Percentiles rank a stretch among this genome's conserved stretches.
phyloP scores from a whole-genome alignment of 1,284 basidiomycete species.

The Butyriboletus appendiculatus region DNA sequence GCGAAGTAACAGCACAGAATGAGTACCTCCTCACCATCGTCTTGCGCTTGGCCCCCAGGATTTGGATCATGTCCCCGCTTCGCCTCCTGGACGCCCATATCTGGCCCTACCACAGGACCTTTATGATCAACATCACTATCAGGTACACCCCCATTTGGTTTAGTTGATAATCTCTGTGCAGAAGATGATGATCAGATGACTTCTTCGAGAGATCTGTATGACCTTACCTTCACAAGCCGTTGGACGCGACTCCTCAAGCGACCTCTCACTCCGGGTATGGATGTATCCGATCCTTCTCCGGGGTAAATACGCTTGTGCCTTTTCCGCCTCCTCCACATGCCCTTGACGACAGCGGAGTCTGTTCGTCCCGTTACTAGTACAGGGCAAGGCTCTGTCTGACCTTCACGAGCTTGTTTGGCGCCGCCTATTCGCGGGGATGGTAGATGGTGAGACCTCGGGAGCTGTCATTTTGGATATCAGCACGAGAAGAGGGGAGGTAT shows the following conservation, averaged over 20 bases:
- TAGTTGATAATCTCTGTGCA: conserved; percentile 14
- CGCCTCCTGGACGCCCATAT: background rate
- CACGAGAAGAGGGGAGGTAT: background rate
- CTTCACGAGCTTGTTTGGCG: conserved; percentile 3
- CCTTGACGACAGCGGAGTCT: conserved; percentile 3
- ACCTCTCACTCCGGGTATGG: conserved; percentile 1
- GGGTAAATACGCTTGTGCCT: background rate
- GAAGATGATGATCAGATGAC: conserved; percentile 1
- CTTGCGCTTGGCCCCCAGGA: background rate
- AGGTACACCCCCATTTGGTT: background rate
- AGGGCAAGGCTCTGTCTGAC: conserved; percentile 8
- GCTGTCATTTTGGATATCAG: conserved; percentile 11
- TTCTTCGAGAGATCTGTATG: background rate
- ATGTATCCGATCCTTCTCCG: background rate
- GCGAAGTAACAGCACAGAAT: conserved; percentile 32
- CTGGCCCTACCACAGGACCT: background rate
- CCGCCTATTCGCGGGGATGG: conserved; percentile 1
- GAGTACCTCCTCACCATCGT: conserved; percentile 24
- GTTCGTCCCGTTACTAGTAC: background rate
- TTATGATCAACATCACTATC: background rate
- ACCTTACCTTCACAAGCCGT: conserved; percentile 21
- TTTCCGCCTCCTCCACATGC: conserved; percentile 16
- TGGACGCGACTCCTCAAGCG: conserved; percentile 16
- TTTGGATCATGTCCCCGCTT: conserved; percentile 8
- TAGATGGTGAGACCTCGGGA: conserved; percentile 15